Percentiles rank a stretch among this genome's conserved stretches.
Conservation (phyloP, 1,139 yeast genomes). For the Williopsis jadinii region DNA sequence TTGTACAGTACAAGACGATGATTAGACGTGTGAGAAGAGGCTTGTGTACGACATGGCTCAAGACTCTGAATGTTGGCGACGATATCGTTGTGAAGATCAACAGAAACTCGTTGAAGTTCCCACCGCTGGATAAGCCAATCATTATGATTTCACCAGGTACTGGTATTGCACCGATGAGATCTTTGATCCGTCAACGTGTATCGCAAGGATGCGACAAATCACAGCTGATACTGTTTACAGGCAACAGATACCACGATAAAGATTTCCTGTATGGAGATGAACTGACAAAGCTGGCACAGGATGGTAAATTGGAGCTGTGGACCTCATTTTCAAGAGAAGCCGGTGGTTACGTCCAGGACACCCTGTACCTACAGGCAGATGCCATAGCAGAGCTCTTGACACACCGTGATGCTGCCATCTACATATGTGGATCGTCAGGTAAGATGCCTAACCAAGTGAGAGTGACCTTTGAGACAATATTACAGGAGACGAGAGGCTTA, state of each 20-base stretch:
- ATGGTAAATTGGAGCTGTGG: constrained; percentile 34
- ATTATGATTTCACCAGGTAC: constrained; percentile 86
- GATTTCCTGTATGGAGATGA: constrained; percentile 61
- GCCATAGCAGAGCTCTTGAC: constrained; percentile 46
- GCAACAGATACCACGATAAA: constrained; percentile 59
- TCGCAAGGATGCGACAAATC: constrained; percentile 20
- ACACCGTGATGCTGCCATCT: constrained; percentile 52
- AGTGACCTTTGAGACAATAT: constrained; percentile 38
- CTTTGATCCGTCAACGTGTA: constrained; percentile 41
- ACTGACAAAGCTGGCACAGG: constrained; percentile 36
- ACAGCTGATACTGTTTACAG: constrained; percentile 55
- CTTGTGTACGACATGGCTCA: constrained; percentile 74
- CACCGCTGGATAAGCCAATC: constrained; percentile 38
- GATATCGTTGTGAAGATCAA: constrained; percentile 50
- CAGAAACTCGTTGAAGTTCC: constrained; percentile 36
- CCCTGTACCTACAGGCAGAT: constrained; percentile 42
- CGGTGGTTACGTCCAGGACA: constrained; percentile 64
- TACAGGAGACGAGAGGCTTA: constrained; percentile 20
- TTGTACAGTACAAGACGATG: constrained; percentile 83
- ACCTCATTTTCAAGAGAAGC: constrained; percentile 61
- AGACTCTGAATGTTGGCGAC: constrained; percentile 41
- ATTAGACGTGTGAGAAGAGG: constrained; percentile 74
- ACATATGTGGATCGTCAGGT: constrained; percentile 90
- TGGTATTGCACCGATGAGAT: constrained; percentile 85
- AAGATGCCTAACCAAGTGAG: constrained; percentile 91